Evolutionary conservation across 192 early-diverging fungal genomes (phyloP).

Genomic region (Thoreauomyces humboldtii): DNA sequence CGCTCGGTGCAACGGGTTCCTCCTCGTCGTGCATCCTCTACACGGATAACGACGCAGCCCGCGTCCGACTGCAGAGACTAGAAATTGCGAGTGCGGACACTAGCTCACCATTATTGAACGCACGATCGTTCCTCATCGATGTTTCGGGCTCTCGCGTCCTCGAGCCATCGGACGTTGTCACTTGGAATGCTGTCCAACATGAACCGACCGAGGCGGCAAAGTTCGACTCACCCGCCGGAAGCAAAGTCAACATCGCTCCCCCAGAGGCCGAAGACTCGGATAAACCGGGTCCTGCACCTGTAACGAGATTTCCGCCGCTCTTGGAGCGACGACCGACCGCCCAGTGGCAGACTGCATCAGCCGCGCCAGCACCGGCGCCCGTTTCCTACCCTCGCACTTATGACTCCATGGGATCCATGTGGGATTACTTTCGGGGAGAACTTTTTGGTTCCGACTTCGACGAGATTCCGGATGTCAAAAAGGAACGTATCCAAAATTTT

Average conservation of each 20-base stretch:
- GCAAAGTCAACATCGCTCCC: neutral
- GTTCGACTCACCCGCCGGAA: slow-evolving; percentile 8
- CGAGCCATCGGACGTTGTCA: slow-evolving; percentile 11
- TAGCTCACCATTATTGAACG: neutral
- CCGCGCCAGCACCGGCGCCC: neutral
- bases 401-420: slow-evolving; percentile 1
- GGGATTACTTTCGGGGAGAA: slow-evolving; percentile 32
- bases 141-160: neutral
- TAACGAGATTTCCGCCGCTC: too few relatives aligned
- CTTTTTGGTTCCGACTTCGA: slow-evolving; percentile 31
- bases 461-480: slow-evolving; percentile 71
- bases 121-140: neutral
- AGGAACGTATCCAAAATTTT: slow-evolving; percentile 84
- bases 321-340: neutral
- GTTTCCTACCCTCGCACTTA: neutral
- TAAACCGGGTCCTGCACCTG: neutral
- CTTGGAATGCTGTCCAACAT: slow-evolving; percentile 25
- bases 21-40: neutral
- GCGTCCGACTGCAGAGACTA: too few relatives aligned
- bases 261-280: neutral
- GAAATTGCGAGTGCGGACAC: too few relatives aligned
- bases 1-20: neutral
- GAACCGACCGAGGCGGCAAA: neutral
- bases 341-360: neutral
- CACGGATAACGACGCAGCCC: neutral